phyloP scores from a whole-genome alignment of 441 rosid genomes.

The Metrosideros polymorpha region DNA sequence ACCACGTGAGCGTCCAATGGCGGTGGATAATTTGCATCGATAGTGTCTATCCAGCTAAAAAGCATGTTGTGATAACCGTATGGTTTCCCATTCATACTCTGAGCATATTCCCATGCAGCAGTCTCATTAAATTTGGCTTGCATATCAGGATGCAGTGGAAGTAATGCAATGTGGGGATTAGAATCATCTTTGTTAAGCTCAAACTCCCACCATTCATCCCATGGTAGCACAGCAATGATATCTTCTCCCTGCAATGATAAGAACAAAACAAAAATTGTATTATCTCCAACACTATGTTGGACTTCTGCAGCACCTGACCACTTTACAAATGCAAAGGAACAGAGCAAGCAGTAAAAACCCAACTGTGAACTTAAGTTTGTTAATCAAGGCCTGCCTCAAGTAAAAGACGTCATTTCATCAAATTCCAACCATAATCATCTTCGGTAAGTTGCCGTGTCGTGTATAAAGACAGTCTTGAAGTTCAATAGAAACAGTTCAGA shows the following conservation, averaged over 20 bases:
- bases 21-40: slow-evolving; percentile 77
- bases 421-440: neutral
- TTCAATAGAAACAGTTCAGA: neutral
- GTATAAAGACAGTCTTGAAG: neutral
- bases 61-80: slow-evolving; percentile 97
- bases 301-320: neutral
- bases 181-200: slow-evolving; percentile 80
- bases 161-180: slow-evolving; percentile 84
- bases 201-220: slow-evolving; percentile 99
- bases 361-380: neutral
- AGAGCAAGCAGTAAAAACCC: neutral
- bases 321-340: neutral
- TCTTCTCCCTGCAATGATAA: slow-evolving; percentile 61
- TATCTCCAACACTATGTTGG: neutral
- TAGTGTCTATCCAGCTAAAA: slow-evolving; percentile 98
- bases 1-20: slow-evolving; percentile 94
- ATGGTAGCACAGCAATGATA: slow-evolving; percentile 62
- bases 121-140: slow-evolving; percentile 81
- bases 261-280: neutral
- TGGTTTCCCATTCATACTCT: slow-evolving; percentile 78
- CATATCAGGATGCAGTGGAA: slow-evolving; percentile 80
- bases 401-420: neutral
- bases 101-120: slow-evolving; percentile 96
- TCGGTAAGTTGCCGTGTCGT: neutral
- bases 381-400: neutral